phyloP scores from a whole-genome alignment of 768 basidiomycete genomes.

The Phlebiopsis gigantea region DNA sequence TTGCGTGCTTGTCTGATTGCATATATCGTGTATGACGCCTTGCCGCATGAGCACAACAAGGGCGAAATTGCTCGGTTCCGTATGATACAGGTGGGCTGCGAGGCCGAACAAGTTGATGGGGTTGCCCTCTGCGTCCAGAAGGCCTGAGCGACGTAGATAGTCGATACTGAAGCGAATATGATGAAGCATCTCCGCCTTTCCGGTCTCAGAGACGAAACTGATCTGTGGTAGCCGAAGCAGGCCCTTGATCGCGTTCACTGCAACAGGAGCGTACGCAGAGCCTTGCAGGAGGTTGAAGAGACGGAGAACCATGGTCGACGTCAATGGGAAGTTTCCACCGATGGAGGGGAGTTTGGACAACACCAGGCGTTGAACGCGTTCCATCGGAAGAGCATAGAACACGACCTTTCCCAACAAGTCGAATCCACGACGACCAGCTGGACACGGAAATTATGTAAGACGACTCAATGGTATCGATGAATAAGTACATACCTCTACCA shows the following conservation, averaged over 20 bases:
- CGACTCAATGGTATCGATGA: neutral
- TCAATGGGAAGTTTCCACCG: conserved; percentile 60
- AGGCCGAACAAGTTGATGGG: conserved; percentile 54
- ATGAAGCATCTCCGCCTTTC: conserved; percentile 53
- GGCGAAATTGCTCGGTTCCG: conserved; percentile 68
- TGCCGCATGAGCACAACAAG: conserved; percentile 50
- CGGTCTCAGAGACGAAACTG: conserved; percentile 49
- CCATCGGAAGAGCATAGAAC: conserved; percentile 63
- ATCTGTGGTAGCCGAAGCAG: conserved; percentile 55
- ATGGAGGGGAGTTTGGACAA: conserved; percentile 60
- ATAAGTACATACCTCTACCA: conserved; percentile 38
- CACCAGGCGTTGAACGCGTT: conserved; percentile 57
- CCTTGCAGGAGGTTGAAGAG: conserved; percentile 63
- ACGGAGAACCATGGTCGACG: conserved; percentile 58
- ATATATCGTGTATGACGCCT: conserved; percentile 56
- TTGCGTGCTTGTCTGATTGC: conserved; percentile 32
- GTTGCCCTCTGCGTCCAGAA: conserved; percentile 48
- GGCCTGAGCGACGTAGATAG: conserved; percentile 52
- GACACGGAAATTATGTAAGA: neutral
- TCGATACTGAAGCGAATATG: conserved; percentile 69
- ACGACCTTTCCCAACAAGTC: conserved; percentile 68
- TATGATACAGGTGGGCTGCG: conserved; percentile 54
- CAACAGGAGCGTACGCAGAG: conserved; percentile 43
- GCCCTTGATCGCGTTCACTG: conserved; percentile 45
- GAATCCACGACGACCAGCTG: conserved; percentile 64